Base-by-base conservation (phyloP, 179 eudicot species). In the Heliamphora pulchella region DNA sequence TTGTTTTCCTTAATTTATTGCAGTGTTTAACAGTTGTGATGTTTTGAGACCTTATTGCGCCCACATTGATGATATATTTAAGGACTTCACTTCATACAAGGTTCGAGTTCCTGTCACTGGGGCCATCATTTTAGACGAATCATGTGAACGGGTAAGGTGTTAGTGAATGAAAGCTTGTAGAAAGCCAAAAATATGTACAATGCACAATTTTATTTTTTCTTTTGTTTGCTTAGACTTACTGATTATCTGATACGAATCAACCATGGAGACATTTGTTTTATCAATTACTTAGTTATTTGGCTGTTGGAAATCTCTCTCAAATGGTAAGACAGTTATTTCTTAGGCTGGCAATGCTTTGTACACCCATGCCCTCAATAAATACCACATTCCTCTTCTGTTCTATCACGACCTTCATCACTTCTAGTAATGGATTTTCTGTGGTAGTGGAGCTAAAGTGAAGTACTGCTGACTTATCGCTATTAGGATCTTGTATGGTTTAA, bases 101-200 rank as follows among this genome's bases (percentile, higher is more conserved):
- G 97, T 94, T 84, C 91, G 92, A 79, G 98, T 96, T 82, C 99
- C 99, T 59, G 99, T 96, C 47, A 96, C 96, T 5, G 99, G 99
- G 76, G 99, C 98, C 65, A 96, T 96, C 75, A 96, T 96, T 83
- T 85, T 96, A 85, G 99, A 96, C 70, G 89, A 91, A 85, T 87
- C 93, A 47, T 92, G 83, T 86, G 91, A 94, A 81, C 85, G 96
- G 93, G 99, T 96, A 89, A 90, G 43, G 43, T 73, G 75, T 20
- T 51, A 73, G 39, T 53, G n/a, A 11, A 73, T 51, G 44, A 62
- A 70, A 76, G 69, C 55, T 57, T 4, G 41, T 57, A 63, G 55
- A 22, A 47, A 22, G 55, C 18, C 6, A 10, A 20, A 4, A 22
- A 18, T 51, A 13, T 10, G 47, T 61, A 6, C 39, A 61, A 46